Conservation (phyloP, 2,329 filamentous ascomycete species). For the Trichocomaceae sp. region DNA sequence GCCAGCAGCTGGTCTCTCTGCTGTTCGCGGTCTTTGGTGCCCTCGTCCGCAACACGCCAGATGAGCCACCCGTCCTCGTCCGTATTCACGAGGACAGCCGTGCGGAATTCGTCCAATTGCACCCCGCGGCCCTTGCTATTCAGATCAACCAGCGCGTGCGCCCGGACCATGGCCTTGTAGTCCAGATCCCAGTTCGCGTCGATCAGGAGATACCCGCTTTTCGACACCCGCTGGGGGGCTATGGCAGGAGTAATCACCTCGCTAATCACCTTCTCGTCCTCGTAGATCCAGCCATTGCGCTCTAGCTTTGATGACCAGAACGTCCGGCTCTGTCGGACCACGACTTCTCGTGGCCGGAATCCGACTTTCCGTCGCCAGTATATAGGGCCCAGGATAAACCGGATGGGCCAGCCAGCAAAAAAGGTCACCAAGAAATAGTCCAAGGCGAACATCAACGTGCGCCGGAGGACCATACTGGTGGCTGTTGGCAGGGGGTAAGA, state of each 20-base stretch:
- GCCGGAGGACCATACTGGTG: conserved; percentile 49
- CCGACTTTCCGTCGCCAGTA: conserved; percentile 68
- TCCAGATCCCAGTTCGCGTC: conserved; percentile 82
- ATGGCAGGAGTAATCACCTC: conserved; percentile 62
- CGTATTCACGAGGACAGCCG: conserved; percentile 62
- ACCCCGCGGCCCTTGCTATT: conserved; percentile 29
- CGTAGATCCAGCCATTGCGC: conserved; percentile 39
- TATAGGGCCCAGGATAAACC: conserved; percentile 63
- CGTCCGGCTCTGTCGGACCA: conserved; percentile 65
- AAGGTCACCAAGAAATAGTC: conserved; percentile 66
- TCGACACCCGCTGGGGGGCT: conserved; percentile 59
- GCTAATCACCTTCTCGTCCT: conserved; percentile 50
- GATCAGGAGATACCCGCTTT: conserved; percentile 84
- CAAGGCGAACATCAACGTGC: conserved; percentile 61
- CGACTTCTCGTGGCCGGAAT: conserved; percentile 72
- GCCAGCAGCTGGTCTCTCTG: conserved; percentile 63
- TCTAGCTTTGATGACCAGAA: conserved; percentile 61
- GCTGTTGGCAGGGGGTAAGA: conserved; percentile 54
- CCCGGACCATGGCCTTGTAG: conserved; percentile 71
- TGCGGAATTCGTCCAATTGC: conserved; percentile 61
- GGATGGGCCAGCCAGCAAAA: conserved; percentile 65
- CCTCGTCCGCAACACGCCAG: conserved; percentile 56
- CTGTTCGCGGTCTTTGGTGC: conserved; percentile 33
- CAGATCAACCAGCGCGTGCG: conserved; percentile 60
- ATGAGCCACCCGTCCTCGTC: conserved; percentile 65